Base-by-base conservation (phyloP, 2,329 filamentous ascomycete genomes). In the Berkeleyomyces rouxiae region DNA sequence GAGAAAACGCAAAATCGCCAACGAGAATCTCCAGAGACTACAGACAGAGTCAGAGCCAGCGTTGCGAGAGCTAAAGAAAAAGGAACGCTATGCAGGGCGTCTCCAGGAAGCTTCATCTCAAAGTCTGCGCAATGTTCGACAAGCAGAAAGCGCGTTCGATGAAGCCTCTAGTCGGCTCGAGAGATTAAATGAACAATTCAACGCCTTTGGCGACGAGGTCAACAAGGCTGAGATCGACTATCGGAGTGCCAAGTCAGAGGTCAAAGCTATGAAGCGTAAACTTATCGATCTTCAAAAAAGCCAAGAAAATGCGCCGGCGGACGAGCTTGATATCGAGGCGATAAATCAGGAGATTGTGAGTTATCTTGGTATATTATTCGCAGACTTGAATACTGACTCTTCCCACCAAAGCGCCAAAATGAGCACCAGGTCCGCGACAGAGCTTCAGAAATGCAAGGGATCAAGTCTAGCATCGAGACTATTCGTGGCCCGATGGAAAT, bases 291-390 rank as follows among this genome's bases (percentile, higher is more conserved):
- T 78, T 31, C 51, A 55, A 37, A 72, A 74, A 69, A 82, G 79
- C 4, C 79, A 82, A 65, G 73, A 83, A 66, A 80, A 83, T 63
- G 80, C 84, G 51, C 77, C 78, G 10, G 84, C 86, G 0, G 76
- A 79, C 0, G 79, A 84, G 4, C 90, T 93, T 69, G 84, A 93
- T 69, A 72, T 82, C 7, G 76, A 79, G 4, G 82, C 82, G 3
- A 91, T 84, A 74, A 93, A 92, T 67, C 80, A 83, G 61, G 82
- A 82, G 66, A 85, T 90, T 71, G 86, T 88, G 73, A 72, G 84
- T 77, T 7, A 40, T 11, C 11, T 47, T 53, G 7, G 2, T 7
- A 51, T 39, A 58, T 36, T 37, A 13, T 51, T n/a, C 16, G 11
- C 13, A 57, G 9, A 58, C 59, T 63, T 67, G 72, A 63, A 73